Base-by-base conservation (phyloP, 2,329 filamentous ascomycete genomes). In the Calycina herbarum region DNA sequence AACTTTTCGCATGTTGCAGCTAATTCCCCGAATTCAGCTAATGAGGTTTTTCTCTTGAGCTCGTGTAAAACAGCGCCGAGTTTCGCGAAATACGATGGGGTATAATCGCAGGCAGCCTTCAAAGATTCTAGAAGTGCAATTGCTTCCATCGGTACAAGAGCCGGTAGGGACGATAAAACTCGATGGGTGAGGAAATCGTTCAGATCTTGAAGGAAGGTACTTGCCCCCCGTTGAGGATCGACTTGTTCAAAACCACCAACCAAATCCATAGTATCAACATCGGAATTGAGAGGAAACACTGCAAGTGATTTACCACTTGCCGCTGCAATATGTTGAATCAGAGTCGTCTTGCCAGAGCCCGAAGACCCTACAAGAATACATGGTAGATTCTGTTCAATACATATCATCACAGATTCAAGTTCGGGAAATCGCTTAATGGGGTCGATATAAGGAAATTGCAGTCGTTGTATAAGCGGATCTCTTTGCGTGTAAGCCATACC, bases 231-330 rank as follows among this genome's bases (percentile, higher is more conserved):
- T 61, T 90, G 83, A 27, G 92, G 88, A 75, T 99, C 95, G 20
- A 92, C 89, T 78, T 99, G 95, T 77, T 99, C 95, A 75, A 97
- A 99, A 0, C 95, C 95, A 73, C 95, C 95, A 64, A 99, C 92
- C 64, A 99, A 86, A 78, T 99, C 95, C 88, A 97, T 97, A 0
- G 94, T 94, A 77, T 99, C 95, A 57, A 97, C 91, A 73, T 99
- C 96, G 6, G 94, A 90, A 75, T 97, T 99, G 79, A 99, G 87
- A 0, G 94, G 89, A 72, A 98, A 92, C 17, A 93, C 90, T 38
- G 94, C 85, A 3, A 98, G 81, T 1, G 87, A 83, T 64, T 90
- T 90, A 29, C 95, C 95, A 54, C 87, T 86, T 29, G 90, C 79
- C 13, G 90, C 89, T n/a, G 95, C 94, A 33, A 97, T 83, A 69